phyloP scores from a whole-genome alignment of 768 basidiomycete genomes.

The Lentinula raphanica region DNA sequence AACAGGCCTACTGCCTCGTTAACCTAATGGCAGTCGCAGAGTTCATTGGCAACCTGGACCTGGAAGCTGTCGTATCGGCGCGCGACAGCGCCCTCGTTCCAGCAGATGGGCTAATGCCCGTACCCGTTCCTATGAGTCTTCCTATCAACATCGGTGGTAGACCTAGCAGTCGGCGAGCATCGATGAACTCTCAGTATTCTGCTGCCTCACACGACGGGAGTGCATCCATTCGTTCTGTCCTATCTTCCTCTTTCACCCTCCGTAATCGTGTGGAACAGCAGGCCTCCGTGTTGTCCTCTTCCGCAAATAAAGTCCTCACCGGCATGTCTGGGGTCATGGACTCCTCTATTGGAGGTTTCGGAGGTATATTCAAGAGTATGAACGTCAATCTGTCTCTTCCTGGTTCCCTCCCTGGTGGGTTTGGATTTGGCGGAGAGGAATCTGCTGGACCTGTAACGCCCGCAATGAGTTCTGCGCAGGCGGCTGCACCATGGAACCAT shows the following conservation, averaged over 20 bases:
- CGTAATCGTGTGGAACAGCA: slow-evolving; percentile 73
- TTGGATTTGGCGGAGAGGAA: slow-evolving; percentile 13
- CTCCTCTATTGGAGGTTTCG: slow-evolving; percentile 62
- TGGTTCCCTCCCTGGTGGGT: slow-evolving; percentile 23
- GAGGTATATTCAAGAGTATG: slow-evolving; percentile 55
- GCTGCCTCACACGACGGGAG: not conserved
- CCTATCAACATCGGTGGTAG: slow-evolving; percentile 1
- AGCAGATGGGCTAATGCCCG: not conserved
- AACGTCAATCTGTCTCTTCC: slow-evolving; percentile 53
- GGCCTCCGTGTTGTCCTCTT: slow-evolving; percentile 74
- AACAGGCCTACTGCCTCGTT: slow-evolving; percentile 89
- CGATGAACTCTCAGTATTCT: not conserved
- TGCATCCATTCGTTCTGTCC: not conserved
- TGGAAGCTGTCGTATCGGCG: slow-evolving; percentile 48
- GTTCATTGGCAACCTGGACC: slow-evolving; percentile 92
- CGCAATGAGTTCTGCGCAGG: slow-evolving; percentile 21
- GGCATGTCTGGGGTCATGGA: slow-evolving; percentile 89
- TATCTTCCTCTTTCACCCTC: slow-evolving; percentile 7
- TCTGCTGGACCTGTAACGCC: slow-evolving; percentile 14
- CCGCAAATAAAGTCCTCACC: slow-evolving; percentile 72
- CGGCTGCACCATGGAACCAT: slow-evolving; percentile 34
- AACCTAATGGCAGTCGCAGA: slow-evolving; percentile 94
- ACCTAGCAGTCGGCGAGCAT: not conserved
- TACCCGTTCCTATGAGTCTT: slow-evolving; percentile 2
- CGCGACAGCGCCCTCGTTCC: not conserved